Conservation (phyloP, 768 basidiomycete genomes). For the Lactarius sanguifluus region DNA sequence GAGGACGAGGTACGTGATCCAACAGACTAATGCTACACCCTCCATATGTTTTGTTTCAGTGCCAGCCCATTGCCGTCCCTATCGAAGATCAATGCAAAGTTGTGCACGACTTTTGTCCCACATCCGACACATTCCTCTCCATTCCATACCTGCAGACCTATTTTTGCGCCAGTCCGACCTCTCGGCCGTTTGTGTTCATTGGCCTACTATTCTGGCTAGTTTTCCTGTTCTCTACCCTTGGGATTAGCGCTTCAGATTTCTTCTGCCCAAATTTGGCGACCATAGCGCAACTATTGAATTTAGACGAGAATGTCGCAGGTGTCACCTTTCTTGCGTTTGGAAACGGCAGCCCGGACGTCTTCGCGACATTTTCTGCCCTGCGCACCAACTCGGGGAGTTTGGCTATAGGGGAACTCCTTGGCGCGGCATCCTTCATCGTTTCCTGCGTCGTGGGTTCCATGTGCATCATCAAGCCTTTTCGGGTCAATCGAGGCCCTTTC, state of each 20-base stretch:
- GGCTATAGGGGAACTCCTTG: conserved; percentile 93
- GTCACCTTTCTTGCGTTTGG: conserved; percentile 97
- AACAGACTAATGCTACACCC: not conserved
- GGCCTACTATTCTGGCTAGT: conserved; percentile 74
- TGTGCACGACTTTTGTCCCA: conserved; percentile 56
- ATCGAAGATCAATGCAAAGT: conserved; percentile 60
- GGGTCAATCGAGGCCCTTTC: conserved; percentile 77
- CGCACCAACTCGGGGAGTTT: conserved; percentile 79
- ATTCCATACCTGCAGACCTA: conserved; percentile 69
- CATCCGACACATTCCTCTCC: conserved; percentile 62
- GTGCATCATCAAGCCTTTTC: conserved; percentile 95
- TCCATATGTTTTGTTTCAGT: conserved; percentile 43
- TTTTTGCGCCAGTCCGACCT: conserved; percentile 58
- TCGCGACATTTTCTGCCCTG: conserved; percentile 95
- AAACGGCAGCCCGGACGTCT: conserved; percentile 95
- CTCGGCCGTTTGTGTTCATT: conserved; percentile 61
- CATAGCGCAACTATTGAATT: conserved; percentile 77
- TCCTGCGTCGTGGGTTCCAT: conserved; percentile 98
- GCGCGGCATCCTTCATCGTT: conserved; percentile 94
- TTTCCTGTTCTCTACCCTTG: conserved; percentile 95
- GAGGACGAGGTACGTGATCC: conserved; percentile 25
- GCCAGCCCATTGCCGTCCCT: conserved; percentile 60
- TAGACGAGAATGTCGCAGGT: conserved; percentile 93
- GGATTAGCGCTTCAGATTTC: conserved; percentile 94
- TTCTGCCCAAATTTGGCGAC: conserved; percentile 96